Percentiles rank a stretch among this genome's conserved stretches.
phyloP scores from a whole-genome alignment of 495 filamentous ascomycete genomes.

The Trichoderma orchidacearum region DNA sequence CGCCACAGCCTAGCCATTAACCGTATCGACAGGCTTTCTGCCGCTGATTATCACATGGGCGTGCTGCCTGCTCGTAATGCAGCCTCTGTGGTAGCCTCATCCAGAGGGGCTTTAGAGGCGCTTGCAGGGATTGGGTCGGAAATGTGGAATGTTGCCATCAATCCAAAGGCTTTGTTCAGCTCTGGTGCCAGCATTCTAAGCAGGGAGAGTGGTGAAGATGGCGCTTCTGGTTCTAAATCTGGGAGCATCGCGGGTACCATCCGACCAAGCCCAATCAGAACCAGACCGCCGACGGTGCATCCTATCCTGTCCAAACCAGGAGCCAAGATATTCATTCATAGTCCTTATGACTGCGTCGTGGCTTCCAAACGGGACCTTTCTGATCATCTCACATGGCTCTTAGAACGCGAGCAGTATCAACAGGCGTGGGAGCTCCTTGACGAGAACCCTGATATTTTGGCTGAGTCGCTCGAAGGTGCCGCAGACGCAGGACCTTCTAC shows the following conservation, averaged over 20 bases:
- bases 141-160: conserved; percentile 70
- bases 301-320: conserved; percentile 46
- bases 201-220: conserved; percentile 44
- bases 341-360: conserved; percentile 87
- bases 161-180: conserved; percentile 70
- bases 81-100: conserved; percentile 44
- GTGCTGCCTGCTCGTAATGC: conserved; percentile 63
- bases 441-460: conserved; percentile 62
- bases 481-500: conserved; percentile 25
- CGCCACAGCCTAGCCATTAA: conserved; percentile 72
- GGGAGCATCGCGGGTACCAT: conserved; percentile 7
- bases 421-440: conserved; percentile 81
- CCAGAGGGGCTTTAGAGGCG: conserved; percentile 56
- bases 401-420: conserved; percentile 64
- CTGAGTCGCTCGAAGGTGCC: conserved; percentile 19
- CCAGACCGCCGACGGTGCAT: conserved; percentile 20
- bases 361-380: conserved; percentile 70
- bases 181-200: conserved; percentile 76
- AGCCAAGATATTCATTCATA: conserved; percentile 89
- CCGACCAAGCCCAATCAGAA: conserved; percentile 8
- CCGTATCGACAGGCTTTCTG: conserved; percentile 73
- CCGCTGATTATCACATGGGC: conserved; percentile 83
- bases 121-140: conserved; percentile 42
- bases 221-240: conserved; percentile 15
- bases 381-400: conserved; percentile 75